Evolutionary conservation across 345 rosid species (phyloP).

Genomic region (Eucalyptus curtisii): DNA sequence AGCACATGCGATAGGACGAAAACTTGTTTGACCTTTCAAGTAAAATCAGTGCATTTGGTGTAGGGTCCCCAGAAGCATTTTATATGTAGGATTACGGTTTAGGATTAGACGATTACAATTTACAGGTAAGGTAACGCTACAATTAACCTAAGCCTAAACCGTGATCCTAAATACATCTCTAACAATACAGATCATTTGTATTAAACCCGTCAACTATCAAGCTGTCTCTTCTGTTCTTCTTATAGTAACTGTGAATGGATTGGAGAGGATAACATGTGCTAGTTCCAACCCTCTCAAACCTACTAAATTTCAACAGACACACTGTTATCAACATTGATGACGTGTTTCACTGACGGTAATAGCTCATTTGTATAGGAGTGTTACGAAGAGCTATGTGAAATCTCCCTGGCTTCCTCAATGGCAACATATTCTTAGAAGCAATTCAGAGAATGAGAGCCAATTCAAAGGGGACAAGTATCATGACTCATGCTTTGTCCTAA

Average conservation of each 20-base stretch:
- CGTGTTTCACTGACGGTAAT: not conserved
- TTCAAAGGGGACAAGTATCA: not conserved
- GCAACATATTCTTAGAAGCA: not conserved
- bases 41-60: not conserved
- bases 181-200: not conserved
- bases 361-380: not conserved
- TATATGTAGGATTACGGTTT: not conserved
- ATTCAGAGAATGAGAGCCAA: not conserved
- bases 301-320: not conserved
- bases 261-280: not conserved
- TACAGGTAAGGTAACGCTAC: not conserved
- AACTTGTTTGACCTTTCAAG: not conserved
- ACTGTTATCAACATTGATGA: not conserved
- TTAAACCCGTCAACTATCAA: not conserved
- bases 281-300: not conserved
- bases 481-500: not conserved
- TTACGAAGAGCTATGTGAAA: not conserved
- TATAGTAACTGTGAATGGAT: not conserved
- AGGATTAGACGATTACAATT: not conserved
- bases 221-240: not conserved
- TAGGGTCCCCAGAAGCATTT: not conserved
- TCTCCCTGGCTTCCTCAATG: not conserved
- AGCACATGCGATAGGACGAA: not conserved
- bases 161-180: not conserved
- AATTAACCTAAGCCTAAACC: not conserved